Conservation (phyloP, 495 filamentous ascomycete species). For the Hypoxylon trugodes region DNA sequence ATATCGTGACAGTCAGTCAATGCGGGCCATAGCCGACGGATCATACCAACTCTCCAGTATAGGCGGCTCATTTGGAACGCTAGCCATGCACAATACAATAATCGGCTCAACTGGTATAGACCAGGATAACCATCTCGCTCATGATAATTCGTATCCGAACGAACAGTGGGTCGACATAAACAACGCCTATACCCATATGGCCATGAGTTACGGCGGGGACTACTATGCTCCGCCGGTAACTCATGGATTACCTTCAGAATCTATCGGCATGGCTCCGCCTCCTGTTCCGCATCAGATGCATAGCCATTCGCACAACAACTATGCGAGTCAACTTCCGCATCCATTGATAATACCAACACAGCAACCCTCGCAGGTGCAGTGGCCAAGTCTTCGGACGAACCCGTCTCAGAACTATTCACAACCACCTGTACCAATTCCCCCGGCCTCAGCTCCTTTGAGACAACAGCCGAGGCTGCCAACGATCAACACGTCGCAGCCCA, state of each 20-base stretch:
- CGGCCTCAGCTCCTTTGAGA: slow-evolving; percentile 58
- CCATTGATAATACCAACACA: slow-evolving; percentile 64
- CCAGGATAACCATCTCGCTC: slow-evolving; percentile 57
- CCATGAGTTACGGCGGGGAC: slow-evolving; percentile 54
- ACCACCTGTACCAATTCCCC: slow-evolving; percentile 64
- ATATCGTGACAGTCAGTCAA: slow-evolving; percentile 35
- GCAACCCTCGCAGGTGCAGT: slow-evolving; percentile 68
- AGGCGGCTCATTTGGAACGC: slow-evolving; percentile 39
- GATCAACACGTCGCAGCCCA: slow-evolving; percentile 67
- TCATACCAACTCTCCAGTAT: slow-evolving; percentile 32
- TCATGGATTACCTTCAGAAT: slow-evolving; percentile 58
- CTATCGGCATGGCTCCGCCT: slow-evolving; percentile 55
- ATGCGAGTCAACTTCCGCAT: slow-evolving; percentile 44
- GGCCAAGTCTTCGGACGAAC: slow-evolving; percentile 76
- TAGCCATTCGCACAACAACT: slow-evolving; percentile 48
- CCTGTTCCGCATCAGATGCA: slow-evolving; percentile 49
- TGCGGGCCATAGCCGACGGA: slow-evolving; percentile 36
- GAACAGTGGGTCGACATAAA: slow-evolving; percentile 59
- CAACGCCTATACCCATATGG: slow-evolving; percentile 55
- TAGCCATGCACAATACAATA: slow-evolving; percentile 61
- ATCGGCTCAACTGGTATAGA: slow-evolving; percentile 57
- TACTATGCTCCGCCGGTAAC: slow-evolving; percentile 55
- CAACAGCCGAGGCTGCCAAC: slow-evolving; percentile 57
- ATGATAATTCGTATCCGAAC: slow-evolving; percentile 52
- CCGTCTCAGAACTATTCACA: slow-evolving; percentile 59